Percentiles rank a stretch among this genome's conserved stretches.
phyloP scores from a whole-genome alignment of 257 asterid species.

The Lantana camara region DNA sequence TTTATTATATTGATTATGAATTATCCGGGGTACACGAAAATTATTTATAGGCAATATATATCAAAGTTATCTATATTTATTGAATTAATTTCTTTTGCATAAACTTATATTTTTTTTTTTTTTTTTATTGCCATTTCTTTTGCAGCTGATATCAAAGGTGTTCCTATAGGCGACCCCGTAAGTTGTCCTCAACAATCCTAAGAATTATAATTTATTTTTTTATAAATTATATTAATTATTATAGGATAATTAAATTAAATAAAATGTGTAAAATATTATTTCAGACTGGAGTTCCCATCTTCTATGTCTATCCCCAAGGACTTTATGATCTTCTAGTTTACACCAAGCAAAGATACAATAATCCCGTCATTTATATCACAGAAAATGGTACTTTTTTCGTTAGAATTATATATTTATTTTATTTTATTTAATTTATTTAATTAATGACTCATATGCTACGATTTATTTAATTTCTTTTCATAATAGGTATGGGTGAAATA shows the following conservation, averaged over 20 bases:
- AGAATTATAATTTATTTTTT: neutral
- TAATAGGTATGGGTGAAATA: conserved; percentile 29
- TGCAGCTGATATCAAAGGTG: conserved; percentile 43
- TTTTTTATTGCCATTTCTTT: neutral
- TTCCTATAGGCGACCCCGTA: conserved; percentile 48
- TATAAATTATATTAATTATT: neutral
- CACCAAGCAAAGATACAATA: conserved; percentile 43
- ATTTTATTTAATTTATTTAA: neutral
- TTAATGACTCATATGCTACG: no score
- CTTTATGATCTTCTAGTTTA: conserved; percentile 42
- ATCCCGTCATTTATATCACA: conserved; percentile 42
- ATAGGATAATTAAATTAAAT: neutral
- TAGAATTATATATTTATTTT: neutral
- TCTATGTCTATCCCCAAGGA: conserved; percentile 47
- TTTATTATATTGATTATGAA: no score
- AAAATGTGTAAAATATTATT: neutral
- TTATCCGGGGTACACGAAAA: no score
- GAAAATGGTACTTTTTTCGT: conserved; percentile 38
- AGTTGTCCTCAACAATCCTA: conserved; percentile 3
- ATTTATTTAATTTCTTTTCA: neutral
- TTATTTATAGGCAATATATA: no score
- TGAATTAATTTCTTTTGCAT: no score
- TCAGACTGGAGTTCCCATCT: conserved; percentile 44
- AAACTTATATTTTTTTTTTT: no score
- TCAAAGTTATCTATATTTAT: no score